A percentile compares a stretch with the other conserved stretches of the same genome.
Conservation (phyloP, 2,329 filamentous ascomycete species). For the Fusarium ramigenum region DNA sequence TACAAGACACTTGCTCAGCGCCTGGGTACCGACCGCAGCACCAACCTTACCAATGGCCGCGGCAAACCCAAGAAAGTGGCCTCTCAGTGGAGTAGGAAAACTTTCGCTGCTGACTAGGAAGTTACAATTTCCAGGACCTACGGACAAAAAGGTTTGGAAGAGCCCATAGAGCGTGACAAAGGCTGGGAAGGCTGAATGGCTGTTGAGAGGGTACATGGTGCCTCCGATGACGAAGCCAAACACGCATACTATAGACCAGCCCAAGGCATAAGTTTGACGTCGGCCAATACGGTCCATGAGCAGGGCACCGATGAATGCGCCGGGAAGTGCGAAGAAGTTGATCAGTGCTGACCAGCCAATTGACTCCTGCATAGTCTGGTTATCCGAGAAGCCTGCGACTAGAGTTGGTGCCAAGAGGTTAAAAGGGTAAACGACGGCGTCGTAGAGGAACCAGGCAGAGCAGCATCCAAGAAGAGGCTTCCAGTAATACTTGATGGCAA, state of each 20-base stretch:
- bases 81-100: neutral
- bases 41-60: neutral
- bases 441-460: neutral
- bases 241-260: neutral
- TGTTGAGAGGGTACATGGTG: neutral
- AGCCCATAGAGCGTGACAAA: neutral
- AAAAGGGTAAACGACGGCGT: neutral
- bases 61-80: neutral
- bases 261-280: neutral
- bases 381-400: neutral
- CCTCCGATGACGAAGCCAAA: neutral
- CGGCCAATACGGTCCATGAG: neutral
- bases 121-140: neutral
- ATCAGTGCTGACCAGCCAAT: neutral
- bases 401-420: neutral
- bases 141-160: neutral
- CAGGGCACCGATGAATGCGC: neutral
- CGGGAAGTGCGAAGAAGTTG: neutral
- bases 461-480: neutral
- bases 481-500: neutral
- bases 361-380: neutral
- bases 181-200: neutral
- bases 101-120: neutral
- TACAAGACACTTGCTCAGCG: neutral
- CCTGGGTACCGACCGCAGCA: neutral